These are phyloP conservation scores for Kalmusia sp. DNA, from an alignment of 2,329 filamentous ascomycete species.

Conservation along the genomic window DNA sequence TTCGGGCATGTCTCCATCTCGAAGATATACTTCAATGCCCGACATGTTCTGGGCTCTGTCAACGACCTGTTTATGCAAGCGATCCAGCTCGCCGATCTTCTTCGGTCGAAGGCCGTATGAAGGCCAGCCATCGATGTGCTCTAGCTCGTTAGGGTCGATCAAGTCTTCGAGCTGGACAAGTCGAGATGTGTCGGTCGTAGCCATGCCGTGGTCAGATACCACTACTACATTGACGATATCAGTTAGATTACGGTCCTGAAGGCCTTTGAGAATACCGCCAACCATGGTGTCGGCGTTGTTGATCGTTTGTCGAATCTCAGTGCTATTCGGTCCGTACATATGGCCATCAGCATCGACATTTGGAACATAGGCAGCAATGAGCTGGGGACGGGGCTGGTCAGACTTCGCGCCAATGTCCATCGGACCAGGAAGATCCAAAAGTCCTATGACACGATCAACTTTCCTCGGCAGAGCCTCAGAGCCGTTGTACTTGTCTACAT, in stretches of 20 bases:
- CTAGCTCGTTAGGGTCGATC: constrained; percentile 77
- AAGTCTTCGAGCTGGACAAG: constrained; percentile 91
- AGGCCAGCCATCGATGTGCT: constrained; percentile 93
- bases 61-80: constrained; percentile 66
- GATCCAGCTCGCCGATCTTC: constrained; percentile 68
- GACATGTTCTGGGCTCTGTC: constrained; percentile 67
- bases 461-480: constrained; percentile 78
- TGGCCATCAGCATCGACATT: constrained; percentile 90
- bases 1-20: constrained; percentile 86
- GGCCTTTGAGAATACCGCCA: constrained; percentile 73
- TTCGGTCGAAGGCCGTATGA: constrained; percentile 87
- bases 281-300: constrained; percentile 83
- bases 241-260: constrained; percentile 84
- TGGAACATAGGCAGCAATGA: constrained; percentile 94
- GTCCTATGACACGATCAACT: constrained; percentile 78
- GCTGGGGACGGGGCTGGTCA: constrained; percentile 73
- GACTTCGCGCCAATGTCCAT: constrained; percentile 62
- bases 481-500: constrained; percentile 84
- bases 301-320: constrained; percentile 83
- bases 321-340: constrained; percentile 90
- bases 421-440: constrained; percentile 81
- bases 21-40: constrained; percentile 85
- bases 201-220: constrained; percentile 99
- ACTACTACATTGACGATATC: constrained; percentile 90
- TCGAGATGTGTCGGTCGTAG: constrained; percentile 81